Evolutionary conservation across 352 stramenopile species (phyloP).

Genomic region (Pythium rishiriense): DNA sequence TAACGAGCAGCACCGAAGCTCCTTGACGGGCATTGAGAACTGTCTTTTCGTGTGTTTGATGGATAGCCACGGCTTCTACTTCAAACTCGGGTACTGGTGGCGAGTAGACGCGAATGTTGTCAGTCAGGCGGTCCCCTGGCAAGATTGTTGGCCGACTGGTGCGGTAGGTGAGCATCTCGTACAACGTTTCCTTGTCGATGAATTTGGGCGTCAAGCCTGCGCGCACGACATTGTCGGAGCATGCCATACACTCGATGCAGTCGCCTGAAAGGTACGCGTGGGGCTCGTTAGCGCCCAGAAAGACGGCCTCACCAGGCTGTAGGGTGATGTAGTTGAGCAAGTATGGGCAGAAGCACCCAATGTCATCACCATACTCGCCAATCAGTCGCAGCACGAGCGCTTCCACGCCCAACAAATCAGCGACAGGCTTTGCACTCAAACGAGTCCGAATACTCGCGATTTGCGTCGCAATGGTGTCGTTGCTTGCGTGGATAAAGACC

Average conservation of each 20-base stretch:
- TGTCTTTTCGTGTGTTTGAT: neutral
- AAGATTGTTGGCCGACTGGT: slow-evolving; percentile 57
- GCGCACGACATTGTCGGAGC: slow-evolving; percentile 98
- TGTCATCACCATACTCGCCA: slow-evolving; percentile 95
- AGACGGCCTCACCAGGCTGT: slow-evolving; percentile 95
- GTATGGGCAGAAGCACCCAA: slow-evolving; percentile 97
- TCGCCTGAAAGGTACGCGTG: slow-evolving; percentile 98
- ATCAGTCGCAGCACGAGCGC: slow-evolving; percentile 90
- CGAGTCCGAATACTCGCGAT: slow-evolving; percentile 78
- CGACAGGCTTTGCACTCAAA: slow-evolving; percentile 40
- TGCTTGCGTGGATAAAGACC: slow-evolving; percentile 77
- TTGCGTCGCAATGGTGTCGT: slow-evolving; percentile 63
- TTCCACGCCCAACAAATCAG: slow-evolving; percentile 47
- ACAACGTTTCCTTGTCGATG: slow-evolving; percentile 97
- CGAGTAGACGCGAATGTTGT: slow-evolving; percentile 80
- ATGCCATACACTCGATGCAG: slow-evolving; percentile 99
- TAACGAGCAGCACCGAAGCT: slow-evolving; percentile 21
- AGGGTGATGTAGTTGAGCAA: slow-evolving; percentile 98
- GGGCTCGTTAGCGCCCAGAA: slow-evolving; percentile 98
- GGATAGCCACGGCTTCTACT: slow-evolving; percentile 55
- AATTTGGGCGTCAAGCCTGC: slow-evolving; percentile 99
- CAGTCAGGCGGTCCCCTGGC: slow-evolving; percentile 50
- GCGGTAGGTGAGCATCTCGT: slow-evolving; percentile 97
- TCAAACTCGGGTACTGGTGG: slow-evolving; percentile 92
- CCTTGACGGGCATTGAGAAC: slow-evolving; percentile 1